phyloP scores from a whole-genome alignment of 345 rosid species.

The Erysimum cheiranthoides region DNA sequence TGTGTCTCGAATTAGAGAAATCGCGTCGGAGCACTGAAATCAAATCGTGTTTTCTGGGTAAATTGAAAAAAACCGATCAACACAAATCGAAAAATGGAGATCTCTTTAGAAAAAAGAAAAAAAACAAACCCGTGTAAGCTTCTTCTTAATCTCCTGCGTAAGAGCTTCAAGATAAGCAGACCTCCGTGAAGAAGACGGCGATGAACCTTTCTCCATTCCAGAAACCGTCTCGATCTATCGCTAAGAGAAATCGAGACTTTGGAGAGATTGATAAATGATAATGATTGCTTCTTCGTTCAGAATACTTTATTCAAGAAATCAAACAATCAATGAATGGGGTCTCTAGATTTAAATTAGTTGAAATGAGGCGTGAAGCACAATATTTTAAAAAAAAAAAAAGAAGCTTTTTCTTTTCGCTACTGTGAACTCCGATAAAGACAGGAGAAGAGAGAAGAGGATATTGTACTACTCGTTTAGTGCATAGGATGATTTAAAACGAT shows the following conservation, averaged over 20 bases:
- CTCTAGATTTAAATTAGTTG: background rate
- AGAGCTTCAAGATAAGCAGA: slow-evolving; percentile 80
- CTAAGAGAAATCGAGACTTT: slow-evolving; percentile 2
- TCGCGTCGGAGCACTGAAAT: no score
- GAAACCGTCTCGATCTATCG: slow-evolving; percentile 18
- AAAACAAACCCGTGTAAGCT: slow-evolving; percentile 82
- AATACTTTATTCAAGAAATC: background rate
- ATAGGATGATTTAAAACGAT: slow-evolving; percentile 1
- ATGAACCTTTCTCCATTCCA: slow-evolving; percentile 56
- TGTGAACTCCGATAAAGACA: slow-evolving; percentile 26
- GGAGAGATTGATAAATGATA: slow-evolving; percentile 20
- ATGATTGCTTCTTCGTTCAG: slow-evolving; percentile 34
- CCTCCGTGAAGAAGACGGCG: slow-evolving; percentile 56
- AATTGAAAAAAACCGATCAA: slow-evolving; percentile 3
- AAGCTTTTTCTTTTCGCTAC: no score
- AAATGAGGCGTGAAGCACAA: slow-evolving; percentile 31
- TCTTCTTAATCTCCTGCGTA: slow-evolving; percentile 84
- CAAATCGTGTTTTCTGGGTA: background rate
- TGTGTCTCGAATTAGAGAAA: slow-evolving; percentile 5
- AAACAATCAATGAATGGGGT: slow-evolving; percentile 21
- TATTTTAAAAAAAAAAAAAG: no score
- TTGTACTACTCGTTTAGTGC: background rate
- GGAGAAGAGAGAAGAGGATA: slow-evolving; percentile 4
- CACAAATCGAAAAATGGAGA: slow-evolving; percentile 9
- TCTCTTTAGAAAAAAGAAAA: background rate